These are phyloP conservation scores for Aspergillus pseudotamarii DNA, from an alignment of 2,329 filamentous ascomycete species.

Conservation along the genomic window DNA sequence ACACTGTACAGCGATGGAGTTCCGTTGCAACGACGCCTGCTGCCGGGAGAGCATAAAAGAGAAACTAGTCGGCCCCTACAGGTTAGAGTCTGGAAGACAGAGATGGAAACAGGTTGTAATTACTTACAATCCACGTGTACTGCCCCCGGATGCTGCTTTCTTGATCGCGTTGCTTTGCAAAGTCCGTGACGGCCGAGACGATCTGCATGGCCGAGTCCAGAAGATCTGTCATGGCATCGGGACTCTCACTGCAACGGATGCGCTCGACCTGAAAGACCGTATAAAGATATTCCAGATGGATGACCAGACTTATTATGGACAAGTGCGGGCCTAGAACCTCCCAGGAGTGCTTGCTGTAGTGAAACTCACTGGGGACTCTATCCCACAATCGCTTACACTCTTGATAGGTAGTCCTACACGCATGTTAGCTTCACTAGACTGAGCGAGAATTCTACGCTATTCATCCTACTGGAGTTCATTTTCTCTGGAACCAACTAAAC, in stretches of 20 bases:
- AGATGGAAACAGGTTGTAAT: not conserved
- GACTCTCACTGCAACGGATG: constrained; percentile 23
- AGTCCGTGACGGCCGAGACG: constrained; percentile 23
- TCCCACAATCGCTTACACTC: constrained; percentile 22
- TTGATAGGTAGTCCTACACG: constrained; percentile 7
- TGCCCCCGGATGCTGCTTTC: constrained; percentile 13
- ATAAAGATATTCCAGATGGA: constrained; percentile 24
- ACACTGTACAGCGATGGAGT: constrained; percentile 24
- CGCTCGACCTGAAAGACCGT: constrained; percentile 26
- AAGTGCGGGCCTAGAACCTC: constrained; percentile 7
- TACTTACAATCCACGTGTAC: constrained; percentile 25
- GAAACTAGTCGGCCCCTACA: constrained; percentile 11
- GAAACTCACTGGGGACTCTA: constrained; percentile 22
- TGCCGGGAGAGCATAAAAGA: constrained; percentile 24
- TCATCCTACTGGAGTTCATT: not conserved
- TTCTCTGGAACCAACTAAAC: not conserved
- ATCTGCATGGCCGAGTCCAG: constrained; percentile 26
- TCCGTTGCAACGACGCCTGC: constrained; percentile 26
- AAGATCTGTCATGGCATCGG: constrained; percentile 18
- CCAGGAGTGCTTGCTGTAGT: constrained; percentile 21
- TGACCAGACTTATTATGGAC: constrained; percentile 18
- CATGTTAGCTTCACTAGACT: not conserved
- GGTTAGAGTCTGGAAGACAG: not conserved
- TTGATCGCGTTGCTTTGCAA: constrained; percentile 18
- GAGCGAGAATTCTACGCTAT: not conserved